Evolutionary conservation across 1,139 yeast genomes (phyloP), one percentile per base, ranked within the genome.

Genomic region (Geotrichum phurueaensis): DNA sequence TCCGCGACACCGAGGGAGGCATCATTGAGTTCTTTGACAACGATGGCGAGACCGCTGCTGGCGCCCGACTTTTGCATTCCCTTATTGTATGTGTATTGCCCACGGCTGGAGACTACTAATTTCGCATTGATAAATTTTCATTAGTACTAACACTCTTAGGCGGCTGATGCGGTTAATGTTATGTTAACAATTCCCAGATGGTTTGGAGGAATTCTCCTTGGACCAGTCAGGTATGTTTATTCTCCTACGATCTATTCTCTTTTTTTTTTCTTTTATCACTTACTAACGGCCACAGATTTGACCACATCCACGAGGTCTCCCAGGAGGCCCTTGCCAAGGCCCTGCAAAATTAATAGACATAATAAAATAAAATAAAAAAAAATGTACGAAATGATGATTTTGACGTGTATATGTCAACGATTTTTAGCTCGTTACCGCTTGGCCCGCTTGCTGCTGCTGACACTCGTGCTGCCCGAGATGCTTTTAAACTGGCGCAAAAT

Each of bases 121-220:
- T 51, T 27, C n/a, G 31, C 31, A 27, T 27, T 27, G 31, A 27
- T 27, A 27, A 27, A 27, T 4, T 18, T 50, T n/a, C 10, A 43
- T 20, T n/a, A 7, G 6, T 43, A 43, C 48, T n/a, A n/a, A 43
- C 48, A 6, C 15, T 22, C 15, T 48, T 20, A 48, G 57, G 48
- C 36, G 10, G 18, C 18, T n/a, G 36, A 54, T 18, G 51, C 51
- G 18, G 33, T 15, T 1, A 54, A 47, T 20, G 33, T 47, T 47
- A 45, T 51, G 12, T 45, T 54, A 20, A 52, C 29, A 15, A 54
- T 56, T 22, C 13, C 49, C 20, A 33, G 58, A 23, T 56, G 58
- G 58, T 56, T 54, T 54, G 58, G 58, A 18, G 58, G 58, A 18
- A 50, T 56, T 5, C 51, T 56, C 36, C 39, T 56, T 5, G 58